Conservation (phyloP, 1,284 basidiomycete genomes). For the Pseudozyma pruni region DNA sequence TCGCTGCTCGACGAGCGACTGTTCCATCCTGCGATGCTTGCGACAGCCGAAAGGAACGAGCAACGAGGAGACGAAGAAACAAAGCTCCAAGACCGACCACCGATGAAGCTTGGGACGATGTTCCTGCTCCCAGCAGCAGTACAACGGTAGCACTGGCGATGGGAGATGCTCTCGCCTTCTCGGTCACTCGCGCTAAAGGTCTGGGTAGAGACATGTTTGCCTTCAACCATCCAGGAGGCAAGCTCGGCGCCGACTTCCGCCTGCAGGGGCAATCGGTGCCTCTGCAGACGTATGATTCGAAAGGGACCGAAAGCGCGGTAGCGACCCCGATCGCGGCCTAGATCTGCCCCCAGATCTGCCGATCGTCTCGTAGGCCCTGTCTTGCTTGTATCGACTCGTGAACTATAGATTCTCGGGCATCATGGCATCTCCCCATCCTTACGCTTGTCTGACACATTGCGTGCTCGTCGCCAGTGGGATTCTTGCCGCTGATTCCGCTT, state of each 20-base stretch:
- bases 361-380: too few species aligned
- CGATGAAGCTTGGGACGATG: constrained; percentile 52
- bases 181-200: constrained; percentile 53
- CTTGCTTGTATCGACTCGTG: too few species aligned
- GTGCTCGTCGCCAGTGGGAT: too few species aligned
- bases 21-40: constrained; percentile 6
- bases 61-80: not conserved
- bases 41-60: constrained; percentile 11
- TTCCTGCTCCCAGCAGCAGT: constrained; percentile 68
- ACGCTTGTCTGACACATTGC: too few species aligned
- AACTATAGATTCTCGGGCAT: too few species aligned
- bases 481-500: too few species aligned
- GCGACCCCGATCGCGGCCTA: constrained; percentile 37
- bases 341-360: not conserved
- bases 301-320: constrained; percentile 22
- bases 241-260: constrained; percentile 57
- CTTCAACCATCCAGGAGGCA: constrained; percentile 68
- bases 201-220: constrained; percentile 59
- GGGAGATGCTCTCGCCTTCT: constrained; percentile 68
- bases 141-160: constrained; percentile 68
- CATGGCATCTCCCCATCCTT: too few species aligned
- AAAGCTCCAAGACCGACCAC: constrained; percentile 23
- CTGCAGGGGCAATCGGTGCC: constrained; percentile 28
- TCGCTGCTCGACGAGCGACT: constrained; percentile 9
- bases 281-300: constrained; percentile 15